Evolutionary conservation across 2,329 filamentous ascomycete genomes (phyloP), one percentile per base, ranked within the genome.

Genomic region (Bipolaris bicolor): DNA sequence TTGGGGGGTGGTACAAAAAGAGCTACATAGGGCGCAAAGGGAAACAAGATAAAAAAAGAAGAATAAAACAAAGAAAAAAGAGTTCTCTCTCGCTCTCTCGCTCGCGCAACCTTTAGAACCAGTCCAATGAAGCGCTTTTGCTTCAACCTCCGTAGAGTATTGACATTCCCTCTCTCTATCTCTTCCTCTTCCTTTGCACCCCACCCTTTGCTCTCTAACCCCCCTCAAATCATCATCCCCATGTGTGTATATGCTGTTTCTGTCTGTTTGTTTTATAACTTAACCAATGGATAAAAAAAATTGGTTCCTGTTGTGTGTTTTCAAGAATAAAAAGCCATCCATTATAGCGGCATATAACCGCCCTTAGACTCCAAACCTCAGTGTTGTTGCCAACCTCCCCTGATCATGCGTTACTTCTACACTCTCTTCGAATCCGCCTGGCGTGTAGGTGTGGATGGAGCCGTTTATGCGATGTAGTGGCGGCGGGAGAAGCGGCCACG

Each of bases 81-180:
- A 24, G 3, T 24, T 26, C 7, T 7, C 24, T 64, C 56, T 62
- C 26, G 2, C 9, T 52, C 26, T 2, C 9, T 52, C 63, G 61
- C 65, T 10, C 26, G 26, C 26, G 26, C 26, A 29, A 62, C 67
- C 62, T 57, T 68, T 52, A 70, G 66, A 70, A 63, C 69, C 68
- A 70, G 70, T 69, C 67, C 69, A 68, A 68, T 65, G 68, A 74
- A 73, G 68, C 65, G 62, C 66, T 68, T 54, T 54, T 59, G 68
- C 68, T 71, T 67, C 69, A 69, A 69, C 48, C 68, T 71, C 67
- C 68, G 66, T 70, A 69, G 66, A 73, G 69, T 66, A 49, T 55
- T 18, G 20, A 10, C 18, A 11, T 5, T 3, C 16, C 16, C 20
- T 60, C 53, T 61, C 26, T 29, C 24, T 26, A 24, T 24, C 22